Conservation (phyloP, 163 green algal genomes). For the Smithsoniella earleae region DNA sequence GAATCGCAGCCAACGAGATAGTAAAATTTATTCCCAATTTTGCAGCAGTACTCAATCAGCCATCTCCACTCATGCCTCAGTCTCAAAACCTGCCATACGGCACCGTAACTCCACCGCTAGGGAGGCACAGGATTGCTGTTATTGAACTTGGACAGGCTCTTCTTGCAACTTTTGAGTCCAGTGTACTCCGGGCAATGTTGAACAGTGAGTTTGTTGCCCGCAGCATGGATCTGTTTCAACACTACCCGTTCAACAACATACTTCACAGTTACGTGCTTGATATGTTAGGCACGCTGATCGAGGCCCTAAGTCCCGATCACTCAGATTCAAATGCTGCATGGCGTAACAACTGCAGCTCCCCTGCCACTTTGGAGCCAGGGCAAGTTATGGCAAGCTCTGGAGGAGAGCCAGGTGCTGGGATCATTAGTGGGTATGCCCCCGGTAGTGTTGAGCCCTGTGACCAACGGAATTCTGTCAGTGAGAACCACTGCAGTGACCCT, state of each 20-base stretch:
- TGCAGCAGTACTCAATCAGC: conserved; percentile 35
- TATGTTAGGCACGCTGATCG: conserved; percentile 43
- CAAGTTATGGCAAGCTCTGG: too few species aligned
- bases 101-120: conserved; percentile 56
- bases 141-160: conserved; percentile 79
- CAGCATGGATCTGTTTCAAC: conserved; percentile 63
- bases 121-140: conserved; percentile 60
- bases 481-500: too few species aligned
- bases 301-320: conserved; percentile 12
- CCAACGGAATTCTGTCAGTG: too few species aligned
- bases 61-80: neutral
- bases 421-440: too few species aligned
- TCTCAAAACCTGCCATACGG: conserved; percentile 62
- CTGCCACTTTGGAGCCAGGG: too few species aligned
- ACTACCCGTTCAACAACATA: conserved; percentile 93
- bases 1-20: conserved; percentile 38
- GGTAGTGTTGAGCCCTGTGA: too few species aligned
- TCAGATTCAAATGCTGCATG: too few species aligned
- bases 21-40: conserved; percentile 46
- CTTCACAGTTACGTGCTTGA: conserved; percentile 74
- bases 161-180: conserved; percentile 52
- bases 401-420: too few species aligned
- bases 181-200: conserved; percentile 52
- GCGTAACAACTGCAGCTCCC: too few species aligned
- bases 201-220: conserved; percentile 39